Percentiles rank a stretch among this genome's conserved stretches.
phyloP scores from a whole-genome alignment of 2,329 filamentous ascomycete species.

The Botrytis squamosa region DNA sequence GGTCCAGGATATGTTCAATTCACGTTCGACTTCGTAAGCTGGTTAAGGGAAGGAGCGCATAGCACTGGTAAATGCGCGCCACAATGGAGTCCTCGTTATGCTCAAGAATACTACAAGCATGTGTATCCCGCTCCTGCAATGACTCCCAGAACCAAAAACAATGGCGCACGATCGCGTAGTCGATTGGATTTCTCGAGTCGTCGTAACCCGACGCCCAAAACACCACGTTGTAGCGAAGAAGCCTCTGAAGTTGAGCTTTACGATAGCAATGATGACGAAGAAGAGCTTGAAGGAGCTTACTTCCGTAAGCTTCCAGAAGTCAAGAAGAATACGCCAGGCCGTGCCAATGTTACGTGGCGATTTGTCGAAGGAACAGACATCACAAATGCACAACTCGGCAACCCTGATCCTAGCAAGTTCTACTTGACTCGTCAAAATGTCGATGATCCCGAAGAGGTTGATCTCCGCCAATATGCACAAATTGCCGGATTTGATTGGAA shows the following conservation, averaged over 20 bases:
- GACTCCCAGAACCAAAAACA: not conserved
- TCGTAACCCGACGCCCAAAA: not conserved
- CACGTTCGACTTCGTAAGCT: not conserved
- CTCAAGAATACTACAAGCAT: not conserved
- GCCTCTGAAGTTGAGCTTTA: not conserved
- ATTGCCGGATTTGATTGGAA: slow-evolving; percentile 16
- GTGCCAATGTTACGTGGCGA: not conserved
- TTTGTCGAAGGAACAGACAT: slow-evolving; percentile 12
- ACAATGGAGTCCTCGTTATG: not conserved
- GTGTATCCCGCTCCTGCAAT: not conserved
- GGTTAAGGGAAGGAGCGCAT: not conserved
- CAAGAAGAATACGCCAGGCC: slow-evolving; percentile 14
- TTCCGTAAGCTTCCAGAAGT: not conserved
- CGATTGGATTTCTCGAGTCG: not conserved
- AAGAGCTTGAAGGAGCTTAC: not conserved
- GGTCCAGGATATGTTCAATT: slow-evolving; percentile 16
- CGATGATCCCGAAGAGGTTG: not conserved
- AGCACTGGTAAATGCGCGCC: not conserved
- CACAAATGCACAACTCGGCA: not conserved
- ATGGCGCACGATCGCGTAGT: not conserved
- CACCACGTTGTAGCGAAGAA: slow-evolving; percentile 4
- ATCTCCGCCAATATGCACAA: not conserved
- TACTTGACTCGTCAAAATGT: slow-evolving; percentile 6
- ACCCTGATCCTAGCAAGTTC: slow-evolving; percentile 10
- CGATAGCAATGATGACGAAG: slow-evolving; percentile 10